These are phyloP conservation scores for Uronychia setigera DNA, from an alignment of 73 alveolate genomes.

Conservation along the genomic window DNA sequence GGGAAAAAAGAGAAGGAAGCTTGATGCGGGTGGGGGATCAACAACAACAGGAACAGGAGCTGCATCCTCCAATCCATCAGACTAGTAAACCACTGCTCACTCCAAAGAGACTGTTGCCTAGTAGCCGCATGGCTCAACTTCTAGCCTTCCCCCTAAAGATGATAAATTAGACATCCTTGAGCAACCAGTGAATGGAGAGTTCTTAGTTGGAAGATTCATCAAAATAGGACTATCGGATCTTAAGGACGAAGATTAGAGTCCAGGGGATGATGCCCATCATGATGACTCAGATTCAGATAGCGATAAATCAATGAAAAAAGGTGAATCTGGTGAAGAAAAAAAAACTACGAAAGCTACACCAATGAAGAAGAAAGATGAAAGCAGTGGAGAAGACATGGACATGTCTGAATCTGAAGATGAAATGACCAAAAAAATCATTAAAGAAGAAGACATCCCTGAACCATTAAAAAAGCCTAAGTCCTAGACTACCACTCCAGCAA, in stretches of 20 bases:
- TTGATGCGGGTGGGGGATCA: not conserved
- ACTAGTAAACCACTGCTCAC: too few relatives aligned
- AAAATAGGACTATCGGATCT: not conserved
- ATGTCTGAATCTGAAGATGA: not conserved
- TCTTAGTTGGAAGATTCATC: not conserved
- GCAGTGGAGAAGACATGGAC: not conserved
- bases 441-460: not conserved
- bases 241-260: not conserved
- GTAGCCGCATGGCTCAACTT: constrained; percentile 1
- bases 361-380: not conserved
- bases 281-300: not conserved
- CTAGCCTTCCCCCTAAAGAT: too few relatives aligned
- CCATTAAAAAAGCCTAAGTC: not conserved
- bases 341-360: too few relatives aligned
- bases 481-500: not conserved
- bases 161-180: not conserved
- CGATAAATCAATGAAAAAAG: not conserved
- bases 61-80: too few relatives aligned
- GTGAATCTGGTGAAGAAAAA: too few relatives aligned
- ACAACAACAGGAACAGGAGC: not conserved
- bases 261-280: not conserved
- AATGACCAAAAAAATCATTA: not conserved
- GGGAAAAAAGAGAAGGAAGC: not conserved
- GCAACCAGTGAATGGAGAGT: not conserved
- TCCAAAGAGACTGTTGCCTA: too few relatives aligned